Percentiles rank a stretch among this genome's conserved stretches.
These are phyloP conservation scores for Sporopachydermia lactativora DNA, from an alignment of 805 yeast species.

Conservation along the genomic window DNA sequence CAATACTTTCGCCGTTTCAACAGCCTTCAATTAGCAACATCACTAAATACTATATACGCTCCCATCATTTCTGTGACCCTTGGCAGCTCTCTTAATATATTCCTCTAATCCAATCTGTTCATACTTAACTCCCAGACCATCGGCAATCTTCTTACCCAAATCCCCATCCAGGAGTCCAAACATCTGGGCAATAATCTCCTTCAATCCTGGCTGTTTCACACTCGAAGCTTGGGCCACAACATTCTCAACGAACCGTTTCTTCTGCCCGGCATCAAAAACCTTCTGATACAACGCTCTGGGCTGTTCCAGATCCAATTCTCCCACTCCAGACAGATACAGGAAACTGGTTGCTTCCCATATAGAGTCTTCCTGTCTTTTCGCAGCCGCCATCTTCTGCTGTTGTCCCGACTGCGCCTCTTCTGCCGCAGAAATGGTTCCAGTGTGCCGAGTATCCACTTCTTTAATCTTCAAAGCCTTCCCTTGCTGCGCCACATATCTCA, in stretches of 20 bases:
- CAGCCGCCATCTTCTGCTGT: slow-evolving; percentile 17
- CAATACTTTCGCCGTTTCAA: too few species aligned
- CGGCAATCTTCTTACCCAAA: slow-evolving; percentile 26
- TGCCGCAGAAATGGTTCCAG: slow-evolving; percentile 21
- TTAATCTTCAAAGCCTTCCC: slow-evolving; percentile 12
- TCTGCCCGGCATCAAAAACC: slow-evolving; percentile 22
- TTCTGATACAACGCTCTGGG: slow-evolving; percentile 29
- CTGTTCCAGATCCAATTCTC: slow-evolving; percentile 32
- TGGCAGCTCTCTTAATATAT: too few species aligned
- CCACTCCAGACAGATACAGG: slow-evolving; percentile 25
- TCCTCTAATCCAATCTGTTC: too few species aligned
- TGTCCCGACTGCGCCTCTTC: slow-evolving; percentile 16
- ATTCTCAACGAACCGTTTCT: slow-evolving; percentile 22
- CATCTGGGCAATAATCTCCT: slow-evolving; percentile 25
- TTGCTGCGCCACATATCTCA: slow-evolving; percentile 10
- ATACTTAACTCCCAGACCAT: slow-evolving; percentile 27
- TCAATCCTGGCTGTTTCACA: slow-evolving; percentile 18
- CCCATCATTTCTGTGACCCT: too few species aligned
- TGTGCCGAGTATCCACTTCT: slow-evolving; percentile 15
- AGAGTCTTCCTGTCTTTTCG: slow-evolving; percentile 22
- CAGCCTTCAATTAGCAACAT: too few species aligned
- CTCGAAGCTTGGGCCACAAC: slow-evolving; percentile 26
- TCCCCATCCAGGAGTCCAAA: slow-evolving; percentile 29
- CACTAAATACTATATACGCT: too few species aligned
- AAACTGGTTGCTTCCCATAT: slow-evolving; percentile 24